Base-by-base conservation (phyloP, 305 asterid genomes). In the Fraxinus latifolia region DNA sequence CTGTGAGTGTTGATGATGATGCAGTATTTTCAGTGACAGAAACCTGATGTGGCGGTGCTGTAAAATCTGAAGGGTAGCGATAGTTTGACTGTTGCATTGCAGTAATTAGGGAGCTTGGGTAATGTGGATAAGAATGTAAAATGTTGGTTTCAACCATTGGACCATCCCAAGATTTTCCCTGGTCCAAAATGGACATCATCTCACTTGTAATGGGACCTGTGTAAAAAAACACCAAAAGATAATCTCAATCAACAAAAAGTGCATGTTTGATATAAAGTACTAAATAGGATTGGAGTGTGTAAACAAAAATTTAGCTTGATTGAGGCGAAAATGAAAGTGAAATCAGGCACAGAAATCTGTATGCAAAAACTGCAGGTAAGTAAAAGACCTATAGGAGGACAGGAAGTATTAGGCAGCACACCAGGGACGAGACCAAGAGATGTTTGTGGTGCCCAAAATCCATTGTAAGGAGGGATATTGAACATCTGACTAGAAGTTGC, bases 151-250 rank as follows among this genome's bases (percentile, higher is more conserved):
- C 80, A 73, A 79, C 77, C 60, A 36, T 80, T 82, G 88, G 33
- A 65, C n/a, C 33, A 6, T 85, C 89, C 95, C 92, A 91, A 70
- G 81, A 76, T 77, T 77, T 87, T 50, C 70, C 82, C 81, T 85
- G 86, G 77, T 84, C 89, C 68, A 88, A 86, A 80, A 89, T 87
- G 83, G 68, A 86, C 91, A 89, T 90, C 90, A 90, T 84, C 79
- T 93, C 91, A 86, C 84, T 87, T 62, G 82, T 81, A 60, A 86
- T 87, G 9, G 84, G 84, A 27, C 96, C 98, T 93, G 91, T 80
- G 70, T 5, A 50, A 44, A 33, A 71, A 75, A 72, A 29, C n/a
- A 84, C 31, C 8, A 82, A 74, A 80, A 47, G 55, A 60, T 74
- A 39, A 74, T 19, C n/a, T 21, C 4, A 11, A 42, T 42, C 53